Evolutionary conservation across 176 grass and related monocot genomes (phyloP).

Genomic region (Chloris gayana): DNA sequence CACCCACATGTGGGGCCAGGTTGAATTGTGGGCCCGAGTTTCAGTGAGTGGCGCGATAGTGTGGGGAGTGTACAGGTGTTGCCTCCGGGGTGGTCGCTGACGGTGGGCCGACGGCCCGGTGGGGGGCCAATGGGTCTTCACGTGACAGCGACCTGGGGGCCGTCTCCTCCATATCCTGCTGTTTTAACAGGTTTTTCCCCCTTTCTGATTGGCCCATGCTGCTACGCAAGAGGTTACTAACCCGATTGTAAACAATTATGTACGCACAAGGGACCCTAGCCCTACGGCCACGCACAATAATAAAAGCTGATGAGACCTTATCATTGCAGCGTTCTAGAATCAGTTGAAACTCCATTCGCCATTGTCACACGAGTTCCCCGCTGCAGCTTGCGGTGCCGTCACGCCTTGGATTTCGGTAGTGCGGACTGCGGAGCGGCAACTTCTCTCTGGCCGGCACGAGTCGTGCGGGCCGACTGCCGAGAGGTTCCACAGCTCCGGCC

Average conservation of each 20-base stretch:
- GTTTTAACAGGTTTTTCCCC: neutral
- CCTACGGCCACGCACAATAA: too few species aligned
- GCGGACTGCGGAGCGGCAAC: neutral
- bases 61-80: neutral
- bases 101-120: neutral
- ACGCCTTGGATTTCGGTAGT: neutral
- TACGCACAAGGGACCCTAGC: too few species aligned
- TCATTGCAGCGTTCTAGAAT: neutral
- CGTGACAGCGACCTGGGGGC: slow-evolving; percentile 28
- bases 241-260: neutral
- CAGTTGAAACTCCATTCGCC: neutral
- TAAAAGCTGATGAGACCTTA: neutral
- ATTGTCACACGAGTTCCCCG: neutral
- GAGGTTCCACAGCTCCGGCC: neutral
- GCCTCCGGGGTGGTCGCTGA: neutral
- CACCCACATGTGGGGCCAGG: neutral
- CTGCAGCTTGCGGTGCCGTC: slow-evolving; percentile 7
- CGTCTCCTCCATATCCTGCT: neutral
- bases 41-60: neutral
- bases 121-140: slow-evolving; percentile 41
- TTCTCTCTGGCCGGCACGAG: neutral
- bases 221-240: neutral
- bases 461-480: neutral
- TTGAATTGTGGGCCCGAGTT: rapidly evolving
- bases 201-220: neutral